phyloP scores from a whole-genome alignment of 2,329 filamentous ascomycete genomes.

The Microcera coccophila region DNA sequence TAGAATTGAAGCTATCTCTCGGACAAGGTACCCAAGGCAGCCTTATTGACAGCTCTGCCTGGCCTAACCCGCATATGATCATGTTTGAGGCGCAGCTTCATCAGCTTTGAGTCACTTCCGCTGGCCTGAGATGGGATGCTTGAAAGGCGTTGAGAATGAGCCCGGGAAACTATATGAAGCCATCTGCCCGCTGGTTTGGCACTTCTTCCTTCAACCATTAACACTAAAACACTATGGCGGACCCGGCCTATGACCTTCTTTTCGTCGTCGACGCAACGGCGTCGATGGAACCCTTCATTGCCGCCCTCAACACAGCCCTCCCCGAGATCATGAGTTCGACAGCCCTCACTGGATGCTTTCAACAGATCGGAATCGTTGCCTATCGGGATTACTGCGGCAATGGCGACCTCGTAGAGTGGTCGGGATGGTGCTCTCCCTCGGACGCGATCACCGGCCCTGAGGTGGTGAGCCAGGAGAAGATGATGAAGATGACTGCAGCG shows the following conservation, averaged over 20 bases:
- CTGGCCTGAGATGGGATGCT: neutral
- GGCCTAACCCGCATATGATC: too few relatives aligned
- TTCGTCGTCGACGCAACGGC: slow-evolving; percentile 45
- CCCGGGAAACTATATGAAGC: too few relatives aligned
- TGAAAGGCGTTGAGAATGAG: neutral
- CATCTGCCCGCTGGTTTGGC: too few relatives aligned
- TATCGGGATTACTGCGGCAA: slow-evolving; percentile 47
- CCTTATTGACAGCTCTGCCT: too few relatives aligned
- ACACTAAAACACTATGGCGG: too few relatives aligned
- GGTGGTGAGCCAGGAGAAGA: slow-evolving; percentile 28
- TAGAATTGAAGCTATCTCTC: too few relatives aligned
- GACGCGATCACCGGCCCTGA: slow-evolving; percentile 9
- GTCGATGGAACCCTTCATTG: slow-evolving; percentile 43
- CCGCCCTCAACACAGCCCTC: slow-evolving; percentile 42
- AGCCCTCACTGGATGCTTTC: slow-evolving; percentile 46
- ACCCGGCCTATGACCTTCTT: slow-evolving; percentile 40
- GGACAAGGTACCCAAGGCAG: too few relatives aligned
- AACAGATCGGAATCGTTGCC: slow-evolving; percentile 46
- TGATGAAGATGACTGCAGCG: slow-evolving; percentile 34
- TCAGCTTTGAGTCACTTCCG: too few relatives aligned
- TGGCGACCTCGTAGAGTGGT: slow-evolving; percentile 42
- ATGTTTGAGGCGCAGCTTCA: too few relatives aligned
- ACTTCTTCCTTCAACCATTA: too few relatives aligned
- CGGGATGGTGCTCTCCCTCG: slow-evolving; percentile 41
- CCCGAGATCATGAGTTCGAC: slow-evolving; percentile 50